Percentiles rank a stretch among this genome's conserved stretches.
These are phyloP conservation scores for Globisporangium camurandrum DNA, from an alignment of 352 stramenopile species.

Conservation along the genomic window DNA sequence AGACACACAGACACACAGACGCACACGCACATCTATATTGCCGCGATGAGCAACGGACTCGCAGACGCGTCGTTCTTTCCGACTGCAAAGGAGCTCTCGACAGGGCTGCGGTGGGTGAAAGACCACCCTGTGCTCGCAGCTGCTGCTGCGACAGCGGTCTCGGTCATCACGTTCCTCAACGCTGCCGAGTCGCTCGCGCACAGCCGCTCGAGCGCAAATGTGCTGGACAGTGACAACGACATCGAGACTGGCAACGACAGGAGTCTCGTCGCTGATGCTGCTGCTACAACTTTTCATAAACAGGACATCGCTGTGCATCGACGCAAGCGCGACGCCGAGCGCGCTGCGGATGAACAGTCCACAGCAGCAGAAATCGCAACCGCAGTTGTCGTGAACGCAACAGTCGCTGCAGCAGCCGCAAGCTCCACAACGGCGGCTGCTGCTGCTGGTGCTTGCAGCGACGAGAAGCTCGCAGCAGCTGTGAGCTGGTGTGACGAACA, in stretches of 20 bases:
- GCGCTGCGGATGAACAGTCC: not conserved
- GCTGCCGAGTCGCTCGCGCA: slow-evolving; percentile 27
- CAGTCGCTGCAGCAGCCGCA: not conserved
- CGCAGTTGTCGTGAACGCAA: not conserved
- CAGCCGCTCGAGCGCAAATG: slow-evolving; percentile 7
- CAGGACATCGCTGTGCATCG: not conserved
- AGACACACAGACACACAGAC: not conserved
- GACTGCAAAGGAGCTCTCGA: slow-evolving; percentile 77
- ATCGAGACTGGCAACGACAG: slow-evolving; percentile 5
- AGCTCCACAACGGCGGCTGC: slow-evolving; percentile 21
- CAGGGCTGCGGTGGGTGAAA: slow-evolving; percentile 79
- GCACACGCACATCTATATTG: not conserved
- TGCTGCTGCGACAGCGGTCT: slow-evolving; percentile 71
- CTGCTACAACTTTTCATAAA: not conserved
- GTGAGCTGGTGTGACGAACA: slow-evolving; percentile 84
- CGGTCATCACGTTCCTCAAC: slow-evolving; percentile 79
- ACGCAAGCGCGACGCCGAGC: not conserved
- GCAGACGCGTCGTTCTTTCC: slow-evolving; percentile 73
- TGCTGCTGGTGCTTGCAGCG: slow-evolving; percentile 9
- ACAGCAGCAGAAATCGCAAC: not conserved
- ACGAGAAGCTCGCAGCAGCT: slow-evolving; percentile 41
- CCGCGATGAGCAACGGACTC: slow-evolving; percentile 27
- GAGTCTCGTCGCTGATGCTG: not conserved
- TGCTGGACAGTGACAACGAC: slow-evolving; percentile 8
- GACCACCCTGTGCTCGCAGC: slow-evolving; percentile 77